Conservation (phyloP, 176 grass and related monocot species). For the Coix lacrymajobi region DNA sequence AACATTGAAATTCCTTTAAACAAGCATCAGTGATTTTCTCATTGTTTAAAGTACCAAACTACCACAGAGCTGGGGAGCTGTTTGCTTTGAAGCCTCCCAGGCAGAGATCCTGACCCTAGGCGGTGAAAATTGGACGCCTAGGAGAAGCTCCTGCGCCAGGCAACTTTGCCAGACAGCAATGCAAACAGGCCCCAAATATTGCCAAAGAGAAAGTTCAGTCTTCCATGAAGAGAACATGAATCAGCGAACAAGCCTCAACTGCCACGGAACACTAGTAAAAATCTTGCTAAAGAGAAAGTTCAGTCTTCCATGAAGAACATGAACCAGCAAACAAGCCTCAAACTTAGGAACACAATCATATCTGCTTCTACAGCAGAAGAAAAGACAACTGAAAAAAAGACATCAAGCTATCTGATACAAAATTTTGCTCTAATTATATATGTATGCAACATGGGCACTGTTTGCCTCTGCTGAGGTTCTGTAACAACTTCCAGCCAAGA, state of each 20-base stretch:
- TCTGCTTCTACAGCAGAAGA: background rate
- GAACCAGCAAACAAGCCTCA: background rate
- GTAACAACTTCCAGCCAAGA: background rate
- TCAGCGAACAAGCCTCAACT: background rate
- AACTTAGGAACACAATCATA: background rate
- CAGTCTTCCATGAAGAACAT: background rate
- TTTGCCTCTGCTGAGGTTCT: background rate
- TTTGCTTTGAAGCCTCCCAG: too few relatives aligned
- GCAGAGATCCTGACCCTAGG: too few relatives aligned
- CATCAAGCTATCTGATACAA: background rate
- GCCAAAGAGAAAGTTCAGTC: background rate
- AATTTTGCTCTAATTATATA: background rate
- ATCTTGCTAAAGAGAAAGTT: background rate
- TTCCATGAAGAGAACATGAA: background rate
- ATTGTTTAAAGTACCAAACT: background rate
- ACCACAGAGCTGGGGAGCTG: background rate
- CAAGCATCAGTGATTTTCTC: background rate
- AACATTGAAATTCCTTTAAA: too few relatives aligned
- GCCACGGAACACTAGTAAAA: background rate
- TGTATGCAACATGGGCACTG: background rate
- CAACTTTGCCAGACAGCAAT: too few relatives aligned
- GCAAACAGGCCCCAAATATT: background rate
- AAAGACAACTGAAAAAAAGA: background rate
- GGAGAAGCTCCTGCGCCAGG: too few relatives aligned
- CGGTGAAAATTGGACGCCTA: too few relatives aligned